These are phyloP conservation scores for Wallacemonas collosoma DNA, from an alignment of 208 protist genomes.

Conservation along the genomic window DNA sequence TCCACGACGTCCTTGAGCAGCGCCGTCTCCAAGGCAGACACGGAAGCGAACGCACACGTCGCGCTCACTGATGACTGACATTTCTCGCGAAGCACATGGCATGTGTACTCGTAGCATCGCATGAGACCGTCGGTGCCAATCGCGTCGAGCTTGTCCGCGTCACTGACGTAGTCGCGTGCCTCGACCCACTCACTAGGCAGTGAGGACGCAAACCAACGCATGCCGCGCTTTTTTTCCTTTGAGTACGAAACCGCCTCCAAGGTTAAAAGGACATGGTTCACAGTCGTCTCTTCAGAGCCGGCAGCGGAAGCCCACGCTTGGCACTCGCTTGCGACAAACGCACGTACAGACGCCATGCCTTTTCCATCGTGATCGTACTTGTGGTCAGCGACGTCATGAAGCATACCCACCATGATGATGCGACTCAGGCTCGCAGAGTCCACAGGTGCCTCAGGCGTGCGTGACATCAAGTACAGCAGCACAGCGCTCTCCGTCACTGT, in stretches of 20 bases:
- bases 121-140: slow-evolving; percentile 70
- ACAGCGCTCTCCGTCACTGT: slow-evolving; percentile 70
- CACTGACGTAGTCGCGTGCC: slow-evolving; percentile 79
- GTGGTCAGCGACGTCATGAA: slow-evolving; percentile 89
- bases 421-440: slow-evolving; percentile 25
- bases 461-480: slow-evolving; percentile 62
- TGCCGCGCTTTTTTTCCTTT: slow-evolving; percentile 66
- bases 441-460: neutral
- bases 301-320: neutral
- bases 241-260: slow-evolving; percentile 84
- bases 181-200: slow-evolving; percentile 54
- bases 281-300: slow-evolving; percentile 16
- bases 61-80: neutral
- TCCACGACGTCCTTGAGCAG: slow-evolving; percentile 54
- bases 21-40: slow-evolving; percentile 23
- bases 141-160: slow-evolving; percentile 86
- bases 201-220: slow-evolving; percentile 65
- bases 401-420: slow-evolving; percentile 82
- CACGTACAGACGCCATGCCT: slow-evolving; percentile 32
- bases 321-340: slow-evolving; percentile 34
- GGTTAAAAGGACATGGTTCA: neutral
- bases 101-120: slow-evolving; percentile 78
- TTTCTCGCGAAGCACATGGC: slow-evolving; percentile 11
- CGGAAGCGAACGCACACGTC: neutral
- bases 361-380: slow-evolving; percentile 72